phyloP scores from a whole-genome alignment of 2,329 filamentous ascomycete species.

The Elsinoe australis region DNA sequence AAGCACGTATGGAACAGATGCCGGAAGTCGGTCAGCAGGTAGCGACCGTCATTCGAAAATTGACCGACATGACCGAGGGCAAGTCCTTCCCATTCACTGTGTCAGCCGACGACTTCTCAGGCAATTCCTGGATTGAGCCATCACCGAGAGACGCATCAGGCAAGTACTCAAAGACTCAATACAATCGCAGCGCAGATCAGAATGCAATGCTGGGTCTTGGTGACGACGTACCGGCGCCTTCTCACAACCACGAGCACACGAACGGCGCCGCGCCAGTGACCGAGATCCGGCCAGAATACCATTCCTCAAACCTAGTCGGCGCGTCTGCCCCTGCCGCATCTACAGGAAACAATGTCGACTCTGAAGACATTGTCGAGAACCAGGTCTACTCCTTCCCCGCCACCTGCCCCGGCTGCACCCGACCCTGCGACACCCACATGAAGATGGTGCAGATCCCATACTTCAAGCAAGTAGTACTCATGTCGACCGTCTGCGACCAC shows the following conservation, averaged over 20 bases:
- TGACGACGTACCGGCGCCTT: conserved; percentile 33
- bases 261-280: conserved; percentile 48
- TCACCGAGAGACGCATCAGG: conserved; percentile 66
- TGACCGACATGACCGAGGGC: conserved; percentile 69
- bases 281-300: conserved; percentile 48
- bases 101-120: conserved; percentile 80
- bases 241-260: conserved; percentile 27
- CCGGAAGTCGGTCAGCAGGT: conserved; percentile 76
- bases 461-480: conserved; percentile 95
- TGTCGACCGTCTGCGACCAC: conserved; percentile 84
- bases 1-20: conserved; percentile 66
- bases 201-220: conserved; percentile 78
- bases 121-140: conserved; percentile 94
- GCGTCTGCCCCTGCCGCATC: conserved; percentile 8
- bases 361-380: conserved; percentile 68
- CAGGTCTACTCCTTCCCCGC: conserved; percentile 91
- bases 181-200: conserved; percentile 72
- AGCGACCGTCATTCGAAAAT: conserved; percentile 63
- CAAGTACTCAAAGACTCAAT: conserved; percentile 84
- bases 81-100: conserved; percentile 80
- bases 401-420: conserved; percentile 83
- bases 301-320: conserved; percentile 33
- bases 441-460: conserved; percentile 98
- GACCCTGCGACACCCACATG: conserved; percentile 85
- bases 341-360: conserved; percentile 36